Evolutionary conservation across 108 stramenopile species (phyloP).

Genomic region (Stephanodiscus triporus): DNA sequence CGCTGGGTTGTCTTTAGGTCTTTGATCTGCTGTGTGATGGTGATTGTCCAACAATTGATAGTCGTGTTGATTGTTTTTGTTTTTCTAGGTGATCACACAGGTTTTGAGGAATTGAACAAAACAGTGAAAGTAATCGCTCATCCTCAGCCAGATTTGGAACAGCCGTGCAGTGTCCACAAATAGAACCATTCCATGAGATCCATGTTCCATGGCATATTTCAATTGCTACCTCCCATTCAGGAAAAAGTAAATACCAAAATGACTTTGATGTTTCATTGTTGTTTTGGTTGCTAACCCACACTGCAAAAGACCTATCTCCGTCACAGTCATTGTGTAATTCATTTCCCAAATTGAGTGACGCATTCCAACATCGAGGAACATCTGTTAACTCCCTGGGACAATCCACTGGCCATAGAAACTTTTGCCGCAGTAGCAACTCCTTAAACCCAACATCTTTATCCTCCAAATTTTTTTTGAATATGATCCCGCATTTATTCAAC

Average conservation of each 20-base stretch:
- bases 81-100: conserved; percentile 1
- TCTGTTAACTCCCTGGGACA: not conserved
- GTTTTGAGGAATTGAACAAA: not conserved
- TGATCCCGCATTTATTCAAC: not conserved
- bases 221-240: not conserved
- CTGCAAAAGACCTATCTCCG: not conserved
- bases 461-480: not conserved
- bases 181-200: not conserved
- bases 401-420: not conserved
- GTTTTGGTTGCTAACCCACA: not conserved
- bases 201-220: not conserved
- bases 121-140: not conserved
- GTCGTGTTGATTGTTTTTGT: not conserved
- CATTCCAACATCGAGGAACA: not conserved
- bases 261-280: not conserved
- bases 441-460: not conserved
- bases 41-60: not conserved
- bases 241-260: conserved; percentile 2
- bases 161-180: not conserved
- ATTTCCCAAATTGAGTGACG: not conserved
- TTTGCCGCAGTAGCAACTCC: not conserved
- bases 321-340: not conserved
- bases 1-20: conserved; percentile 55
- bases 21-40: conserved; percentile 58
- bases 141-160: not conserved